Conservation (phyloP, 176 grass and related monocot species). For the Cymbopogon citratus region DNA sequence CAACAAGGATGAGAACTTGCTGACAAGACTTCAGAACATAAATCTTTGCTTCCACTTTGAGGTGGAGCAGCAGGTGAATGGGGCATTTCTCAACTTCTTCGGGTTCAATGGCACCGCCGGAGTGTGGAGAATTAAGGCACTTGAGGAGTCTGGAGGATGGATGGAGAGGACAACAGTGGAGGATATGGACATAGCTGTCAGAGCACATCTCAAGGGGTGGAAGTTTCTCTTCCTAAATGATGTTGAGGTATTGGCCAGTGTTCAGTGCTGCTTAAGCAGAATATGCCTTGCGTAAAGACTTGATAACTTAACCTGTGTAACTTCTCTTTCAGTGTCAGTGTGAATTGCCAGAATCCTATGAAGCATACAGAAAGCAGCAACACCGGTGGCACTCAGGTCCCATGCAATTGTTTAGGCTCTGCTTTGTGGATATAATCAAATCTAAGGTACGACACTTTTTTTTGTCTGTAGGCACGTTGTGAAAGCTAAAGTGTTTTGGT, state of each 20-base stretch:
- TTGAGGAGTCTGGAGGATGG: conserved; percentile 93
- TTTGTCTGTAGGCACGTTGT: background rate
- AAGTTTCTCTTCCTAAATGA: conserved; percentile 89
- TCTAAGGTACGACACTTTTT: conserved; percentile 54
- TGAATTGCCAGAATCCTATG: conserved; percentile 90
- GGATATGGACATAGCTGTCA: conserved; percentile 92
- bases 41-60: conserved; percentile 95
- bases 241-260: conserved; percentile 56
- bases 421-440: conserved; percentile 66
- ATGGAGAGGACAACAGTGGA: conserved; percentile 88
- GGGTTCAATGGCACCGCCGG: conserved; percentile 89
- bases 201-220: conserved; percentile 88
- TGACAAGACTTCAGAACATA: conserved; percentile 82
- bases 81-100: conserved; percentile 79
- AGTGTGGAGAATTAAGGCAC: conserved; percentile 83
- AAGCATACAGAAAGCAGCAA: conserved; percentile 88
- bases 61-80: conserved; percentile 96
- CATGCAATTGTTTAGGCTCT: conserved; percentile 82
- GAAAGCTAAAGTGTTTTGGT: conserved; percentile 20
- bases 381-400: conserved; percentile 89
- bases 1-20: conserved; percentile 86
- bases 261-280: background rate
- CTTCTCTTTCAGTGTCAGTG: conserved; percentile 61
- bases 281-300: background rate
- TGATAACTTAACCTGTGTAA: conserved; percentile 11